Percentiles rank a stretch among this genome's conserved stretches.
Conservation (phyloP, 495 filamentous ascomycete genomes). For the Aspergillus funiculosus region DNA sequence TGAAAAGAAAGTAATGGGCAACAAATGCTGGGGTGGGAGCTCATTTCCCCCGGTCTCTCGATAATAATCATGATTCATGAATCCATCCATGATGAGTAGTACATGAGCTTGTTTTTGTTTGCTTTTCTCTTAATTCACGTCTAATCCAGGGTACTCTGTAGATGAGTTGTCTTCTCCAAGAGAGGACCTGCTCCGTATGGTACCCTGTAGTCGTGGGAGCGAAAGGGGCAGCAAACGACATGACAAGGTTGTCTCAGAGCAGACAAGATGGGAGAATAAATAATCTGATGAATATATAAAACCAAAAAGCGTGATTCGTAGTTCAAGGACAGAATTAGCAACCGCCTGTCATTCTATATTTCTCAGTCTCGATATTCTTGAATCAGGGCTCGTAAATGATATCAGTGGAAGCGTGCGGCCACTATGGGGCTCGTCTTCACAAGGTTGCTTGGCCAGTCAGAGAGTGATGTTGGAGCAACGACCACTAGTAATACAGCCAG, state of each 20-base stretch:
- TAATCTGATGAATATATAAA: no score
- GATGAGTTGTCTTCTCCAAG: no score
- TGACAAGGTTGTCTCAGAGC: no score
- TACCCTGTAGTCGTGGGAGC: no score
- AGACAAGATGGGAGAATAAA: no score
- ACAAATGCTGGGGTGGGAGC: neutral
- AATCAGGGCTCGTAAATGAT: conserved; percentile 7
- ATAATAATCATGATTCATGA: neutral
- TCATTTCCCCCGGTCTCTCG: conserved; percentile 9
- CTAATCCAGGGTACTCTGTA: no score
- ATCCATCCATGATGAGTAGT: conserved; percentile 4
- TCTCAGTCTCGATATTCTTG: conserved; percentile 3
- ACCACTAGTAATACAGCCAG: neutral
- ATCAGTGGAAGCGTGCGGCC: neutral
- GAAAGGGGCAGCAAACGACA: no score
- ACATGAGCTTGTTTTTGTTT: conserved; percentile 15
- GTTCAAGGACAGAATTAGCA: neutral
- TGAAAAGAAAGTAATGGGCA: conserved; percentile 10
- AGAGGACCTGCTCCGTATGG: no score
- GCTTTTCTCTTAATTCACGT: no score
- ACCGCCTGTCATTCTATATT: conserved; percentile 3
- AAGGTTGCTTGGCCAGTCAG: conserved; percentile 7
- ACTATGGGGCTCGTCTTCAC: neutral
- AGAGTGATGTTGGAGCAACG: neutral
- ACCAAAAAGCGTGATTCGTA: conserved; percentile 3